These are phyloP conservation scores for Trametes hirsuta DNA, from an alignment of 1,284 basidiomycete species.

Conservation along the genomic window DNA sequence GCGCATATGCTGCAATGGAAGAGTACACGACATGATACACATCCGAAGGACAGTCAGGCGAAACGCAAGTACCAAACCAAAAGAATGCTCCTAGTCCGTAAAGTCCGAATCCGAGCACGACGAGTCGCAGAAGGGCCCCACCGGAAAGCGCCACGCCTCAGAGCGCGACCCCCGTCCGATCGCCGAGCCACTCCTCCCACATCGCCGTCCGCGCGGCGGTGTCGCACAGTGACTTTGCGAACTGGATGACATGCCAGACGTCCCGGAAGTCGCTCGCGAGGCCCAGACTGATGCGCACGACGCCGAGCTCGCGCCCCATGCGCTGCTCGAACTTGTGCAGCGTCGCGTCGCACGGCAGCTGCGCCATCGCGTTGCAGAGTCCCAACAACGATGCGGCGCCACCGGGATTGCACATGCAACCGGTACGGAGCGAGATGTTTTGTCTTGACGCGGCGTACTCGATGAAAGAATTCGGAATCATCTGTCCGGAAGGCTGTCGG, in stretches of 20 bases:
- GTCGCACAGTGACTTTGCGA: constrained; percentile 52
- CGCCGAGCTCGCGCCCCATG: constrained; percentile 71
- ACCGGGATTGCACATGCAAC: constrained; percentile 86
- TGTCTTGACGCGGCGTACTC: constrained; percentile 66
- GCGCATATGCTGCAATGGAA: constrained; percentile 7
- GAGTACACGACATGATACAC: constrained; percentile 13
- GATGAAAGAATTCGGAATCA: constrained; percentile 71
- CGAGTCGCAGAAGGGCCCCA: neutral
- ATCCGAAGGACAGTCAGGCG: neutral
- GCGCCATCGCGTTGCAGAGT: constrained; percentile 68
- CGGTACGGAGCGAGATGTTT: constrained; percentile 75
- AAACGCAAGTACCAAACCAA: constrained; percentile 1
- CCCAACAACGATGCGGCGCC: constrained; percentile 73
- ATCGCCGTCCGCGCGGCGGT: constrained; percentile 42
- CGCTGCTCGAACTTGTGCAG: constrained; percentile 61
- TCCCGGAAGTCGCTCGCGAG: constrained; percentile 77
- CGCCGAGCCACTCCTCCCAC: constrained; percentile 37
- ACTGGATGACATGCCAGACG: constrained; percentile 67
- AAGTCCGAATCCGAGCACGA: constrained; percentile 7
- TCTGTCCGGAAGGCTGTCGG: constrained; percentile 59
- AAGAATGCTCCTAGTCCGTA: neutral
- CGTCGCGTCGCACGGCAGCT: constrained; percentile 59
- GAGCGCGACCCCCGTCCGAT: constrained; percentile 25
- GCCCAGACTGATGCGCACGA: constrained; percentile 76
- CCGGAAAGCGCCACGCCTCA: constrained; percentile 1